Percentiles rank a stretch among this genome's conserved stretches.
Evolutionary conservation across 495 filamentous ascomycete species (phyloP).

Genomic region (Amphirosellinia nigrospora): DNA sequence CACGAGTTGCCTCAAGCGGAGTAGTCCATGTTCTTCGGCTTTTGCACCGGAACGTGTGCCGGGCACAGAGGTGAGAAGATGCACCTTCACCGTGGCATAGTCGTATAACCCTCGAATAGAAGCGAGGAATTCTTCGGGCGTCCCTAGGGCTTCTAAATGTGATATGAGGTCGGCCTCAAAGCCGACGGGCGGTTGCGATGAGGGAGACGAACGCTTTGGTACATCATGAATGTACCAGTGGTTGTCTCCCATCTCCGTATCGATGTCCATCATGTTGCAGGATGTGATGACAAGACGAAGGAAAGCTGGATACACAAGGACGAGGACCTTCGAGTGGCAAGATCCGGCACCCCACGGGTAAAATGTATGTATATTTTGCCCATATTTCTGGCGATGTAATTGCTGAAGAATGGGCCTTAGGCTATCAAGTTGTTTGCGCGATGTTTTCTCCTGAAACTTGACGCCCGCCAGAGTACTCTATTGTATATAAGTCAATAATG

Average conservation of each 20-base stretch:
- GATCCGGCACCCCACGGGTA: constrained; percentile 32
- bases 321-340: constrained; percentile 31
- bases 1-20: constrained; percentile 28
- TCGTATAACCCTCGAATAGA: constrained; percentile 28
- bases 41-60: constrained; percentile 25
- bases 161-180: constrained; percentile 31
- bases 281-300: constrained; percentile 33
- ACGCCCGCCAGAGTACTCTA: constrained; percentile 22
- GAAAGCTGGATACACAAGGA: constrained; percentile 31
- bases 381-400: constrained; percentile 22
- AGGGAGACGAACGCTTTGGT: constrained; percentile 22
- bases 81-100: constrained; percentile 30
- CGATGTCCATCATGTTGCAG: constrained; percentile 34
- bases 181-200: background rate
- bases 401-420: constrained; percentile 23
- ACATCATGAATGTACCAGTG: constrained; percentile 36
- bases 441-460: constrained; percentile 24
- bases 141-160: constrained; percentile 29
- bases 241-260: constrained; percentile 31
- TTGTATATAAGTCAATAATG: background rate
- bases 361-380: constrained; percentile 30
- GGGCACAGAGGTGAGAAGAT: constrained; percentile 30
- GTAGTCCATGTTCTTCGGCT: constrained; percentile 30
- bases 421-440: constrained; percentile 26
- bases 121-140: constrained; percentile 26